Base-by-base conservation (phyloP, 2,329 filamentous ascomycete species). In the Didymella arachidicola region DNA sequence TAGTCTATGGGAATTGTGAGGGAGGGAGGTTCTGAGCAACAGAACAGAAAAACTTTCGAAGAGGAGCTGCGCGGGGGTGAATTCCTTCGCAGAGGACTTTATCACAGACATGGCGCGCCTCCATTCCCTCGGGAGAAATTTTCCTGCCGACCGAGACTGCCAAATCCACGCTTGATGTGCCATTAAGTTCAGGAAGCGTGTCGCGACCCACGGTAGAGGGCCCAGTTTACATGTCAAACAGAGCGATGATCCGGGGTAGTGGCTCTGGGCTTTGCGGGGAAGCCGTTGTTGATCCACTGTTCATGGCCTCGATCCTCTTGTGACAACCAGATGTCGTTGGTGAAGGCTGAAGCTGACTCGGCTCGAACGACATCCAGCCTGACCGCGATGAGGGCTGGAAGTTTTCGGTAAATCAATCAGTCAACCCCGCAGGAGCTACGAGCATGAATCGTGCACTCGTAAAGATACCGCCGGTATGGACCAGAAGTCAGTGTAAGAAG, bases 201-300 rank as follows among this genome's bases (percentile, higher is more conserved):
- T 45, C 45, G 27, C 49, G 25, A 34, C 22, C 30, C 39, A n/a
- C 50, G 7, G 36, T 54, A 45, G 41, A 50, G 50, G 54, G 38
- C 53, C 48, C 60, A 60, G 55, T 52, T n/a, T 27, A 41, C 36
- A 54, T 59, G 56, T 22, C 52, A 66, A 60, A 41, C 53, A 42
- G 38, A 48, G 54, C 39, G 51, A 59, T 47, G 61, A 62, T 65
- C 66, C 48, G 70, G 68, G 66, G 67, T 70, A 66, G 61, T 19
- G 22, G 38, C 18, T 30, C 50, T 63, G 55, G 52, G 41, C 29
- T 61, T 54, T 72, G 71, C 69, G 71, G 71, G 69, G 70, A 68
- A 68, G 38, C n/a, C 26, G 36, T 52, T 43, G 48, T 42, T 46
- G 47, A 19, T 39, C 36, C 51, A 51, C 44, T 10, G 16, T 53